Base-by-base conservation (phyloP, 495 filamentous ascomycete species). In the Penicillium samsonianum region DNA sequence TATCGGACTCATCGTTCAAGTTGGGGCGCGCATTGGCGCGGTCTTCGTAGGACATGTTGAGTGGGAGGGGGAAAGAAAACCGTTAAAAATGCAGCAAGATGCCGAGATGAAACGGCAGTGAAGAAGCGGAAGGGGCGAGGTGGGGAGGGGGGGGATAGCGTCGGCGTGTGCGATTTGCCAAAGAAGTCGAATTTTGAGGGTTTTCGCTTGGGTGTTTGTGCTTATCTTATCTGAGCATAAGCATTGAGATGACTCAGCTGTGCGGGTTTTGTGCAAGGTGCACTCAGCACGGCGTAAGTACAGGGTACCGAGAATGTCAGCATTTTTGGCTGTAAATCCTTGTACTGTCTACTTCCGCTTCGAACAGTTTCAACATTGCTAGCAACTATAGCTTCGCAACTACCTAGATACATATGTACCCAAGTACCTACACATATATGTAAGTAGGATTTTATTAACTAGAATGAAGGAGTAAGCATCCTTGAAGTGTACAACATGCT, bases 1-100 rank as follows among this genome's bases (percentile, higher is more conserved):
- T 87, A 73, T 96, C 92, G 64, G 90, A 93, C 66, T 92, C 90
- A 75, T 93, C 87, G 56, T 86, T 86, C 63, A 88, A 64, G 64
- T 72, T 73, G 55, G 76, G 76, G 70, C 69, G 76, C 72, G 73
- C 73, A 67, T 79, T 78, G 63, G 68, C 70, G 75, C 75, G 76
- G 69, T 79, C 76, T 53, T 79, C 76, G 74, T 79, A 79, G 46
- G 76, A 79, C 76, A 79, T 79, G 55, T 67, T 73, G 61, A 59
- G 53, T 52, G 53, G 52, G 30, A 50, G 54, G 55, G 57, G 60
- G 60, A 61, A 59, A 49, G 52, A 50, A 47, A 38, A 51, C 38
- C 43, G 14, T 22, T 26, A 22, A 51, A 52, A 55, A 51, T 35
- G 54, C 38, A 35, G 23, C 52, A 60, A 65, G 65, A 47, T 45